phyloP scores from a whole-genome alignment of 257 asterid species.

The Penstemon newberryi region DNA sequence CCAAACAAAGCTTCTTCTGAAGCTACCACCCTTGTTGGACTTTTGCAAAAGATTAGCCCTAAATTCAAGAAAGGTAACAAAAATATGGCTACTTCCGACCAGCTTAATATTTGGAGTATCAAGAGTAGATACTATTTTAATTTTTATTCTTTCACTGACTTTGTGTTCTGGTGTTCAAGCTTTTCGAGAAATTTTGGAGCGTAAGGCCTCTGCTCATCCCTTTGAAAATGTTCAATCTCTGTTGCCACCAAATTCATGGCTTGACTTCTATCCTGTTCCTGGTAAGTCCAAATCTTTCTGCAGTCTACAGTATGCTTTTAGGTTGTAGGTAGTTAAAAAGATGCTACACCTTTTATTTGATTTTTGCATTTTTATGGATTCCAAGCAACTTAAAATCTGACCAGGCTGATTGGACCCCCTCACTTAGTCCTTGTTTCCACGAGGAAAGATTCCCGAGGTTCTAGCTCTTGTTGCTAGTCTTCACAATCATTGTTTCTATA shows the following conservation, averaged over 20 bases:
- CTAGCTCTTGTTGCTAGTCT: slow-evolving; percentile 1
- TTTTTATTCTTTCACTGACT: slow-evolving; percentile 19
- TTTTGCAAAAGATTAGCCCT: slow-evolving; percentile 87
- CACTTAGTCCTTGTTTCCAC: background rate
- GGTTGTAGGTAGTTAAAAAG: slow-evolving; percentile 16
- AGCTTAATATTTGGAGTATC: slow-evolving; percentile 5
- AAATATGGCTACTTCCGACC: slow-evolving; percentile 17
- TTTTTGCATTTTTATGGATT: background rate
- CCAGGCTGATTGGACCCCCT: background rate
- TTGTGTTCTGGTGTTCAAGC: slow-evolving; percentile 44
- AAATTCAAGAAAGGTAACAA: slow-evolving; percentile 87
- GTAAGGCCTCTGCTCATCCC: slow-evolving; percentile 91
- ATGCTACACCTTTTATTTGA: background rate
- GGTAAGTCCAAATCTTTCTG: slow-evolving; percentile 47
- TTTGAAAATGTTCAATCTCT: slow-evolving; percentile 85
- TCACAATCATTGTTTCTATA: background rate
- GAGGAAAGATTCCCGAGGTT: background rate
- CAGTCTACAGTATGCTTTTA: slow-evolving; percentile 16
- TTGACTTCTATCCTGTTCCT: slow-evolving; percentile 75
- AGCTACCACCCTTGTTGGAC: slow-evolving; percentile 80
- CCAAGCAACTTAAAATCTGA: background rate
- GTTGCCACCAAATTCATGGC: slow-evolving; percentile 88
- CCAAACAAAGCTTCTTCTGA: slow-evolving; percentile 62
- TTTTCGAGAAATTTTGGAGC: slow-evolving; percentile 87
- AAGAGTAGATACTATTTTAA: slow-evolving; percentile 6